Percentiles rank a stretch among this genome's conserved stretches.
phyloP scores from a whole-genome alignment of 441 rosid species.

The Flueggea neowawraea region DNA sequence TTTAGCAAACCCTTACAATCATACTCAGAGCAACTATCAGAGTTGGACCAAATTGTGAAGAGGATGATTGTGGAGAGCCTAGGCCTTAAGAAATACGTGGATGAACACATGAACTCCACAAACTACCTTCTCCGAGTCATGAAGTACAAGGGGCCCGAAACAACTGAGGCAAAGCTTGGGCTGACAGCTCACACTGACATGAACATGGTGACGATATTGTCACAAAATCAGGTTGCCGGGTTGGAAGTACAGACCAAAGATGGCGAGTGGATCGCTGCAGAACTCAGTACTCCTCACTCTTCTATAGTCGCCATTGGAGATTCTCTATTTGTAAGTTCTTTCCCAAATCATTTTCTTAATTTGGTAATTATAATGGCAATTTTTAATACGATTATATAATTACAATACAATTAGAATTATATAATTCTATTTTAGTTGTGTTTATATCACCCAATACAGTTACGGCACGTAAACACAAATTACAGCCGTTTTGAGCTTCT shows the following conservation, averaged over 20 bases:
- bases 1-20: conserved; percentile 18
- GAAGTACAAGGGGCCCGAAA: conserved; percentile 62
- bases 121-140: conserved; percentile 51
- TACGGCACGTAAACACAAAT: too few species aligned
- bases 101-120: conserved; percentile 54
- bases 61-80: conserved; percentile 26
- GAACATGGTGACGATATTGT: conserved; percentile 58
- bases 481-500: too few species aligned
- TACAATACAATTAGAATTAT: not conserved
- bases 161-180: conserved; percentile 49
- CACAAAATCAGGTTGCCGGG: conserved; percentile 68
- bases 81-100: conserved; percentile 25
- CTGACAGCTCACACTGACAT: conserved; percentile 57
- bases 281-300: conserved; percentile 46
- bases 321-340: conserved; percentile 50
- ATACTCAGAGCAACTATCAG: conserved; percentile 15
- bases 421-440: too few species aligned
- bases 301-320: conserved; percentile 69
- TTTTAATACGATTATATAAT: too few species aligned
- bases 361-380: too few species aligned
- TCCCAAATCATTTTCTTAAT: not conserved
- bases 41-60: conserved; percentile 16
- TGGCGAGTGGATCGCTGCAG: conserved; percentile 51
- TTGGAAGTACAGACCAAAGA: conserved; percentile 48
- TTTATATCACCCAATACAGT: too few species aligned